Conservation (phyloP, 202 grass and related monocot genomes). For the Setaria italica region DNA sequence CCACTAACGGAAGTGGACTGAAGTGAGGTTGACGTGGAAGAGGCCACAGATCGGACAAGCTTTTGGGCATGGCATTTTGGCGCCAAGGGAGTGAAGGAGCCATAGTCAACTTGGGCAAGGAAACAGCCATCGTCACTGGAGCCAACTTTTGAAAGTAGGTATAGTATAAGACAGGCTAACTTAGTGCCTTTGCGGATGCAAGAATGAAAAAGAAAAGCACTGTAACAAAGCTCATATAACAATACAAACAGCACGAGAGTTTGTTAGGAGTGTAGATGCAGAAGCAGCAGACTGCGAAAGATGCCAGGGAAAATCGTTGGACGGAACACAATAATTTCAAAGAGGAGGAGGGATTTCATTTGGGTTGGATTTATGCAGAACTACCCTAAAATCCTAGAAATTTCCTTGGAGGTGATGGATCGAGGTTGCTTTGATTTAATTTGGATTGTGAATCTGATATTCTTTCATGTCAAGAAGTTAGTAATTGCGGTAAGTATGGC, state of each 20-base stretch:
- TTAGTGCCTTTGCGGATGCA: background rate
- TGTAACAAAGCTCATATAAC: too few relatives aligned
- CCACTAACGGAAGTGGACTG: background rate
- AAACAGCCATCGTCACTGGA: background rate
- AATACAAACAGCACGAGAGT: background rate
- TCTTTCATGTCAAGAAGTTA: background rate
- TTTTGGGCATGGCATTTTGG: constrained; percentile 1
- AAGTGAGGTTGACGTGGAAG: background rate
- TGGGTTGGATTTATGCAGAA: background rate
- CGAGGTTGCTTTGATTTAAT: background rate
- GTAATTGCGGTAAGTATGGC: background rate
- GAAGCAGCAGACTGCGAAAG: background rate
- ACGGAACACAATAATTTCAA: background rate
- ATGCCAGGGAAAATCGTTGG: background rate
- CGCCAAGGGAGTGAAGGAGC: background rate
- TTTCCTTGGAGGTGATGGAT: background rate
- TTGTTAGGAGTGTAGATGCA: background rate
- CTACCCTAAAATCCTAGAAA: background rate
- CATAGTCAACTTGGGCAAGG: background rate
- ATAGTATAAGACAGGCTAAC: background rate
- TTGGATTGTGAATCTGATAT: background rate
- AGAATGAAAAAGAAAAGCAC: background rate
- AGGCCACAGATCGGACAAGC: background rate
- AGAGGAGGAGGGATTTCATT: background rate
- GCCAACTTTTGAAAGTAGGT: background rate